Base-by-base conservation (phyloP, 176 grass and related monocot genomes). In the sorghum (Sorghum bicolor) region DNA sequence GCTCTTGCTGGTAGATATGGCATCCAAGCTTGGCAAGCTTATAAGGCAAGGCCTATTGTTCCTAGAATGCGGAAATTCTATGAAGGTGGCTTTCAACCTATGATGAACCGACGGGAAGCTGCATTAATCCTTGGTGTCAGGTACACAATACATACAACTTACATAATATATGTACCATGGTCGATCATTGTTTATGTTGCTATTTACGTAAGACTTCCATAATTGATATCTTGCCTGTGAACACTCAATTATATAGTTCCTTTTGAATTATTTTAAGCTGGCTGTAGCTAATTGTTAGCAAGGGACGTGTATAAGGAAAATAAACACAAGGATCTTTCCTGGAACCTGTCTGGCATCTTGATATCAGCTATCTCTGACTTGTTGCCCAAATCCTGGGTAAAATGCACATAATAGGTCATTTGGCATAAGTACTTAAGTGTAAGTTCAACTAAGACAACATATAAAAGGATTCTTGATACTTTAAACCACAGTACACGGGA, bases 51-150 rank as follows among this genome's bases (percentile, higher is more conserved):
- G 50, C 96, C 96, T 64, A 72, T 93, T 61, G 89, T 95, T 68
- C 96, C 93, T 38, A 88, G 83, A 63, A 93, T 98, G 96, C 93
- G 87, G 57, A 95, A 89, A 88, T 98, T 98, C 77, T 98, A 98
- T 78, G 96, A 95, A 93, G 96, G 93, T 67, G 93, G 93, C 10
- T 98, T 98, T 68, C 96, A 98, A 73, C 58, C 89, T 88, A 86
- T 78, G 44, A 95, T 95, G 96, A 93, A 34, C 53, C 86, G 69
- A 73, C 90, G 91, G 39, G 93, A 98, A 91, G 96, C 96, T 86
- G 60, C 87, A 86, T 83, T 93, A 83, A 92, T 98, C 68, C 82
- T 98, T 34, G 93, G 96, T 52, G 81, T 98, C 75, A 98, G 93
- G 93, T 95, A 70, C 38, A 17, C 74, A 75, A 47, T 76, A n/a